A percentile compares a stretch with the other conserved stretches of the same genome.
Evolutionary conservation across 2,329 filamentous ascomycete genomes (phyloP).

Genomic region (Ophiocordyceps camponoti-saundersi): DNA sequence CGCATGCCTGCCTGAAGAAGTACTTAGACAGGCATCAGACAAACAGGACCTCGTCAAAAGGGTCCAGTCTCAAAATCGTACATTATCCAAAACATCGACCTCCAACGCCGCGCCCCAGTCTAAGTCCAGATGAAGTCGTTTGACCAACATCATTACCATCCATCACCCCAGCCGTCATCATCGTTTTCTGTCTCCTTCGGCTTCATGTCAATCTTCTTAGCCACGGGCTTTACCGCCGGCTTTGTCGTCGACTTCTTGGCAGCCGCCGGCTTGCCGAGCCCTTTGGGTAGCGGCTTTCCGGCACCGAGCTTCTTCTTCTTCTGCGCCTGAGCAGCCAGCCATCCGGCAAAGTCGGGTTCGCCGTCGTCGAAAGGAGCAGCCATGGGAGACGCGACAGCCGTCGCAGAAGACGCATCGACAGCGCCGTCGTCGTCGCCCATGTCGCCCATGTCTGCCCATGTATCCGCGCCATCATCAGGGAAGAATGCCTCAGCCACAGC

Average conservation of each 20-base stretch:
- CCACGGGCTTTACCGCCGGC: slow-evolving; percentile 23
- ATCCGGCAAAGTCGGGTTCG: slow-evolving; percentile 91
- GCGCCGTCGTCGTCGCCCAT: slow-evolving; percentile 37
- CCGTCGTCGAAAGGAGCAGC: slow-evolving; percentile 57
- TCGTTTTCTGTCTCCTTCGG: slow-evolving; percentile 42
- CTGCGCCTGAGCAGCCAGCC: slow-evolving; percentile 73
- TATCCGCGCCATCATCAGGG: slow-evolving; percentile 47
- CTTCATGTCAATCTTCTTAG: slow-evolving; percentile 55
- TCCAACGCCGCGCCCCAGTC: neutral
- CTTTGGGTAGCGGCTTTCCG: slow-evolving; percentile 63
- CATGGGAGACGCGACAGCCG: slow-evolving; percentile 12
- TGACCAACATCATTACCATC: slow-evolving; percentile 28
- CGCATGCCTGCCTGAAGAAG: neutral
- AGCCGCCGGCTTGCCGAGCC: slow-evolving; percentile 44
- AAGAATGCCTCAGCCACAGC: slow-evolving; percentile 32
- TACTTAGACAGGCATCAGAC: neutral
- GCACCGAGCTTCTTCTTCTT: slow-evolving; percentile 50
- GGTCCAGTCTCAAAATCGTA: neutral
- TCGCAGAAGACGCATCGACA: slow-evolving; percentile 14
- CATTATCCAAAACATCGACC: neutral
- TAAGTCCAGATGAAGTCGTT: neutral
- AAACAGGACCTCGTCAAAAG: neutral
- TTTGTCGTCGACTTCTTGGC: slow-evolving; percentile 26
- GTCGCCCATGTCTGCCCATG: slow-evolving; percentile 58
- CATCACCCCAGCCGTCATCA: slow-evolving; percentile 50